phyloP scores from a whole-genome alignment of 1,284 basidiomycete species.

The Schizophyllum amplum region DNA sequence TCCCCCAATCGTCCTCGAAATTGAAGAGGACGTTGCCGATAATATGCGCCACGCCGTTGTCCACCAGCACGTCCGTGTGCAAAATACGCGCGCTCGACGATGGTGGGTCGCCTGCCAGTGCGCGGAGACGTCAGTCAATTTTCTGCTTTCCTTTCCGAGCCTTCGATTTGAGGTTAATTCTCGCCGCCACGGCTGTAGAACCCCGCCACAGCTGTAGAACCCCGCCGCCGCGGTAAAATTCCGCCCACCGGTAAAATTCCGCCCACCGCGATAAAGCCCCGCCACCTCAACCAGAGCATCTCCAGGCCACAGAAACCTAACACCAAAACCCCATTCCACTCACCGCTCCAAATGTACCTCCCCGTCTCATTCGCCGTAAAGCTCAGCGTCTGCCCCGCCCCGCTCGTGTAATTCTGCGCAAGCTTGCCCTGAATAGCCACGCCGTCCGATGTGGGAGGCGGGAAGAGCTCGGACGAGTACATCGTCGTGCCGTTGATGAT shows the following conservation, averaged over 20 bases:
- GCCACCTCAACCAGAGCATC: too few species aligned
- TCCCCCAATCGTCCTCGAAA: neutral
- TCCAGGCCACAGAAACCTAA: too few species aligned
- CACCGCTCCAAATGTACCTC: conserved; percentile 47
- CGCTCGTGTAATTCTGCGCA: conserved; percentile 37
- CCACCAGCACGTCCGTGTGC: conserved; percentile 53
- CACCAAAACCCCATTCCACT: too few species aligned
- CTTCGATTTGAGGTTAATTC: too few species aligned
- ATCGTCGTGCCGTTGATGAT: conserved; percentile 61
- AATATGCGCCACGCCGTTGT: conserved; percentile 70
- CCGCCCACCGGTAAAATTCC: too few species aligned
- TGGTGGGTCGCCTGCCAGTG: conserved; percentile 7
- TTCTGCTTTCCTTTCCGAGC: neutral
- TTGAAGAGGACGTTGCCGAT: conserved; percentile 31
- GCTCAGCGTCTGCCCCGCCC: conserved; percentile 48
- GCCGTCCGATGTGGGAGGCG: neutral
- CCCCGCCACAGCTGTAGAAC: too few species aligned
- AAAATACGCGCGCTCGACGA: conserved; percentile 48
- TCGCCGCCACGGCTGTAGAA: too few species aligned
- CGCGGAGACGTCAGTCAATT: neutral
- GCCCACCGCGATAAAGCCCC: too few species aligned
- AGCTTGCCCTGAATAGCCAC: conserved; percentile 6
- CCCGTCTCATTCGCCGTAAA: conserved; percentile 56
- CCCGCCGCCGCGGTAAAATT: too few species aligned
- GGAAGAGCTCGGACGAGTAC: conserved; percentile 48